Evolutionary conservation across 2,329 filamentous ascomycete species (phyloP).

Genomic region (Berkeleyomyces basicola): DNA sequence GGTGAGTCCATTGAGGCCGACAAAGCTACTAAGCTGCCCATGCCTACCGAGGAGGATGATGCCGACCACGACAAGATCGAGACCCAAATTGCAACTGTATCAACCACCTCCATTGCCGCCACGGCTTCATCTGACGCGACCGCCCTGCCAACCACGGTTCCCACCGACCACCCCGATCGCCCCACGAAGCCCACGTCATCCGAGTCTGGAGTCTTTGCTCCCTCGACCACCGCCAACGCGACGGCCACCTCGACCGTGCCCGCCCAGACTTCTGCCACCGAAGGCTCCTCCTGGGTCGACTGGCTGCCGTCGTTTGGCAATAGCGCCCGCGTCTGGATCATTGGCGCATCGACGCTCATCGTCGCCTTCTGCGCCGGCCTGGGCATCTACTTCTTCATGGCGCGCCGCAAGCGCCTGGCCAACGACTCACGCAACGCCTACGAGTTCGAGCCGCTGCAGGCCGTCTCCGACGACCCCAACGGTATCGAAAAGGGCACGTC

Average conservation of each 20-base stretch:
- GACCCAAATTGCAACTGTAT: constrained; percentile 36
- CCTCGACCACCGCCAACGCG: constrained; percentile 33
- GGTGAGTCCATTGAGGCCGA: constrained; percentile 67
- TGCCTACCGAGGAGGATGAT: constrained; percentile 72
- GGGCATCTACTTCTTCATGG: constrained; percentile 65
- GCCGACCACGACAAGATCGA: constrained; percentile 54
- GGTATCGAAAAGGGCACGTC: constrained; percentile 24
- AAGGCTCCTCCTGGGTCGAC: constrained; percentile 52
- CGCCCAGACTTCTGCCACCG: constrained; percentile 18
- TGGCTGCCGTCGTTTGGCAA: constrained; percentile 86
- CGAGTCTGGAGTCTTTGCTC: constrained; percentile 22
- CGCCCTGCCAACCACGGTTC: constrained; percentile 25
- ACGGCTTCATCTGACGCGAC: constrained; percentile 40
- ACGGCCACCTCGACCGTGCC: constrained; percentile 12
- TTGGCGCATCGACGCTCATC: constrained; percentile 70
- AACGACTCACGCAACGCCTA: constrained; percentile 68
- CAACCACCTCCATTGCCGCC: constrained; percentile 30
- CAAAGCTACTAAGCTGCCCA: constrained; percentile 57
- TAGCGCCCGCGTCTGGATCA: constrained; percentile 86
- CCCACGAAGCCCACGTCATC: constrained; percentile 31
- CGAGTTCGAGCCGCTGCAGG: constrained; percentile 84
- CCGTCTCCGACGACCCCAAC: constrained; percentile 49
- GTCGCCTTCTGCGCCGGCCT: constrained; percentile 66
- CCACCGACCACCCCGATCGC: constrained; percentile 49
- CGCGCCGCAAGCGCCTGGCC: constrained; percentile 57